Conservation (phyloP, 2,329 filamentous ascomycete species). For the Scorias spongiosa region DNA sequence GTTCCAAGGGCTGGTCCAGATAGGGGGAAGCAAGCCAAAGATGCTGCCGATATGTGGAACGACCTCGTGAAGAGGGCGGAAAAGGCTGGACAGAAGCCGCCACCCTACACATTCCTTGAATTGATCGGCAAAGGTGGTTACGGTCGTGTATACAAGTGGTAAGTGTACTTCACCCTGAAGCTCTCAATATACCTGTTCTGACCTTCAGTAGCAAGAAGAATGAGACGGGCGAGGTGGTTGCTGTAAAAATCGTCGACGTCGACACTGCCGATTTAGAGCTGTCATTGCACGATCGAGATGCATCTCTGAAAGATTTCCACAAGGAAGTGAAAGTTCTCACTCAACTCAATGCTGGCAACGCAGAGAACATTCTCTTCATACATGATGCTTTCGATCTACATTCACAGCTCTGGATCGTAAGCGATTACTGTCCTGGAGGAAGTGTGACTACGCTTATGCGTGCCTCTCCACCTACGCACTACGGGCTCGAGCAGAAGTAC, state of each 20-base stretch:
- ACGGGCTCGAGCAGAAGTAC: constrained; percentile 41
- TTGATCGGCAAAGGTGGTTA: constrained; percentile 63
- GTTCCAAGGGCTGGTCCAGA: constrained; percentile 16
- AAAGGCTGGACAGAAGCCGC: constrained; percentile 43
- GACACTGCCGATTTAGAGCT: constrained; percentile 52
- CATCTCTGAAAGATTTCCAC: constrained; percentile 41
- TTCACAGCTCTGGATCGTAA: constrained; percentile 75
- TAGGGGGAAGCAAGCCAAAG: constrained; percentile 48
- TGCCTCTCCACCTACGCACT: constrained; percentile 18
- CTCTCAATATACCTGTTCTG: background rate
- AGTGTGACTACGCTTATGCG: constrained; percentile 55
- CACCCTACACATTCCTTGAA: constrained; percentile 53
- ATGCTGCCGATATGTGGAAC: constrained; percentile 55
- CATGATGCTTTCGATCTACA: constrained; percentile 66
- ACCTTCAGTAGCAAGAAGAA: constrained; percentile 22
- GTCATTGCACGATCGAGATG: constrained; percentile 45
- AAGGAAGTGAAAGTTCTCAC: constrained; percentile 54
- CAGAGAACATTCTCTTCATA: constrained; percentile 67
- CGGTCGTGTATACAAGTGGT: constrained; percentile 57
- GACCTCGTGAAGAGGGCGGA: constrained; percentile 47
- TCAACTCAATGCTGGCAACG: constrained; percentile 56
- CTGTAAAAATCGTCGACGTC: constrained; percentile 72
- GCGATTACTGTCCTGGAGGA: constrained; percentile 72
- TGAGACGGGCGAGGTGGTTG: constrained; percentile 40
- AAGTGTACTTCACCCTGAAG: constrained; percentile 1